Conservation (phyloP, 345 rosid species). For the Isatis tinctoria region DNA sequence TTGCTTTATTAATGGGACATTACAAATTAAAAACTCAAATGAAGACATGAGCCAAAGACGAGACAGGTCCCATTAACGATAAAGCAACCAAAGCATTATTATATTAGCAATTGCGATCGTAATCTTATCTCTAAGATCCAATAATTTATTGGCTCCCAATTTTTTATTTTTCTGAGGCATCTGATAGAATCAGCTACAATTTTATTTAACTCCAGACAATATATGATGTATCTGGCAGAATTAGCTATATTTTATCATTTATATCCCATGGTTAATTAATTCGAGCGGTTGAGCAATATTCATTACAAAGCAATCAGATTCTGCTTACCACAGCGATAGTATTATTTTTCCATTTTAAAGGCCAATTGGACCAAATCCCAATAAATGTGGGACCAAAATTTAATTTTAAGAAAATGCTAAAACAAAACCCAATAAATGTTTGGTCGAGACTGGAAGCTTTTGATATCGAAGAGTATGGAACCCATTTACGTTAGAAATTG, state of each 20-base stretch:
- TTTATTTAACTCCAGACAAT: background rate
- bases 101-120: constrained; percentile 7
- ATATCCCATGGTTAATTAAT: constrained; percentile 16
- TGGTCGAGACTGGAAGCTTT: constrained; percentile 14
- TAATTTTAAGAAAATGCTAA: background rate
- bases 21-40: background rate
- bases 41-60: constrained; percentile 5
- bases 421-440: constrained; percentile 11
- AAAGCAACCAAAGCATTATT: background rate
- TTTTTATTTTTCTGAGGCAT: background rate
- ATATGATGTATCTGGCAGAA: constrained; percentile 15
- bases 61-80: background rate
- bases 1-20: background rate
- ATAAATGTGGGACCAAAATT: constrained; percentile 18
- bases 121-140: constrained; percentile 20
- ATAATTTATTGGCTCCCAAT: background rate
- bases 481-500: background rate
- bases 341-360: background rate
- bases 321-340: constrained; percentile 23
- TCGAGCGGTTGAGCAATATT: constrained; percentile 26
- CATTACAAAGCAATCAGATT: constrained; percentile 26
- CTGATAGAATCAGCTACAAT: background rate
- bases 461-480: background rate
- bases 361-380: constrained; percentile 12
- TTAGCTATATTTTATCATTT: background rate